A percentile compares a stretch with the other conserved stretches of the same genome.
Evolutionary conservation across 1,284 basidiomycete genomes (phyloP).

Genomic region (Ustilago crameri): DNA sequence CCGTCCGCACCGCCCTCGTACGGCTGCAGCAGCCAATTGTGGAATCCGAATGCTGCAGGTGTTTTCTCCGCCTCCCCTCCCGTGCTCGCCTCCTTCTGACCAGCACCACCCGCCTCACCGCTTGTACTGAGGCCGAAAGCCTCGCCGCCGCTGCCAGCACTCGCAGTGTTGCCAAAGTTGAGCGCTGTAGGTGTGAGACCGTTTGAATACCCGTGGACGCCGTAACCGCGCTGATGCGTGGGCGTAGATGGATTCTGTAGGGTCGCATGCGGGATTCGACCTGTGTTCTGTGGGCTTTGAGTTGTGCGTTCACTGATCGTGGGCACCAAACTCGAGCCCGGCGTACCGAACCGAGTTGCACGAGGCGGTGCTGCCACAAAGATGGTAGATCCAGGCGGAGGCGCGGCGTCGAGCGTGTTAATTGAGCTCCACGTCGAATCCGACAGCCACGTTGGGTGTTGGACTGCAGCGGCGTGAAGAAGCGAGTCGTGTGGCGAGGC

Average conservation of each 20-base stretch:
- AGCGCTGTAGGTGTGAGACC: conserved; percentile 3
- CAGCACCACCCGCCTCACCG: background rate
- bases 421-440: conserved; percentile 48
- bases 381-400: conserved; percentile 45
- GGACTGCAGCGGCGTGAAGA: conserved; percentile 18
- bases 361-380: conserved; percentile 45
- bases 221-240: conserved; percentile 14
- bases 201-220: conserved; percentile 3
- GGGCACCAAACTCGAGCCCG: conserved; percentile 28
- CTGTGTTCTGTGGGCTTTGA: conserved; percentile 8
- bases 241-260: background rate
- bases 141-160: background rate
- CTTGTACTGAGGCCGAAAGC: background rate
- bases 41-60: conserved; percentile 37
- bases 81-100: background rate
- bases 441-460: conserved; percentile 46
- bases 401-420: conserved; percentile 30
- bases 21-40: conserved; percentile 47
- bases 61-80: conserved; percentile 4
- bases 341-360: conserved; percentile 17
- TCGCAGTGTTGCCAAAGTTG: conserved; percentile 1
- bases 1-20: conserved; percentile 41
- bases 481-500: conserved; percentile 24
- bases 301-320: conserved; percentile 42
- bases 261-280: background rate